Conservation (phyloP, 352 stramenopile species). For the Globisporangium acanthophoron region DNA sequence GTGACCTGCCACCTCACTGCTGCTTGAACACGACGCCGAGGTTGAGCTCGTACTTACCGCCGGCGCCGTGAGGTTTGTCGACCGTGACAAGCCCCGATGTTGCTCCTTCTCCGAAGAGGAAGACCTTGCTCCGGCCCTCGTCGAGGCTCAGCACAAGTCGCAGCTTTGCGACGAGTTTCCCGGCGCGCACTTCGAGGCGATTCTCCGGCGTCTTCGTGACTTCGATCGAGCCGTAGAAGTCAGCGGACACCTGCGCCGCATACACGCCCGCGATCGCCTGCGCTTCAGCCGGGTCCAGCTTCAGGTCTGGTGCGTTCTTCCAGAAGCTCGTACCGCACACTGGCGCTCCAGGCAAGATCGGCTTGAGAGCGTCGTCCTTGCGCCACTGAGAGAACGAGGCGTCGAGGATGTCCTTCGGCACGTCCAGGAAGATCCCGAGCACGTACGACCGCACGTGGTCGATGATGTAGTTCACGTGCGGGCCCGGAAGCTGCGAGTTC, state of each 20-base stretch:
- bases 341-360: constrained; percentile 24
- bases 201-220: constrained; percentile 11
- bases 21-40: constrained; percentile 3
- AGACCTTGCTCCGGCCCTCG: background rate
- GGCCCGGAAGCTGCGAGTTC: constrained; percentile 40
- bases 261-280: constrained; percentile 43
- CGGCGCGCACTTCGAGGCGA: background rate
- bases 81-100: background rate
- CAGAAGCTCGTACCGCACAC: constrained; percentile 39
- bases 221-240: constrained; percentile 30
- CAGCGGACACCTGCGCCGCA: constrained; percentile 22
- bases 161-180: background rate
- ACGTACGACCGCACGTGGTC: constrained; percentile 66
- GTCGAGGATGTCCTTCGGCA: constrained; percentile 49
- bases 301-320: constrained; percentile 25
- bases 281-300: constrained; percentile 18
- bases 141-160: background rate
- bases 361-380: constrained; percentile 23
- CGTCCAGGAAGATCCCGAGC: constrained; percentile 58
- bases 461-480: constrained; percentile 33
- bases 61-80: background rate
- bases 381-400: constrained; percentile 32
- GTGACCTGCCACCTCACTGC: background rate
- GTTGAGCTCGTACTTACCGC: constrained; percentile 3
- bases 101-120: background rate